Evolutionary conservation across 116 monocot genomes (phyloP).

Genomic region (Iris pallida): DNA sequence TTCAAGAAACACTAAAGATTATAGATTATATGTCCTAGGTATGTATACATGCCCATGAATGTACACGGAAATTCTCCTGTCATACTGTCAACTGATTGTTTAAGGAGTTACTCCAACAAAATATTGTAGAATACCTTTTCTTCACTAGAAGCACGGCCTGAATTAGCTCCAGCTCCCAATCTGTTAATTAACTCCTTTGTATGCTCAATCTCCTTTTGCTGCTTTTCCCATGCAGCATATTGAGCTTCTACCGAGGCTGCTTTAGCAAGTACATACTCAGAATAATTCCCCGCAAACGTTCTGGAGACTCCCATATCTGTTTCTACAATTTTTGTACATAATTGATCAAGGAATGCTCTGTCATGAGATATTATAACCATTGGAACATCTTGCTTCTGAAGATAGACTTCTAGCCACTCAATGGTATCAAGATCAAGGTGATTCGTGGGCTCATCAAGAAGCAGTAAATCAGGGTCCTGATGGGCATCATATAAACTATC

Average conservation of each 20-base stretch:
- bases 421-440: constrained; percentile 95
- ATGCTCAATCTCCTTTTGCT: constrained; percentile 93
- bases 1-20: too few species aligned
- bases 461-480: constrained; percentile 95
- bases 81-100: background rate
- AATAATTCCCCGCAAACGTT: constrained; percentile 88
- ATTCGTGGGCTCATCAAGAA: constrained; percentile 97
- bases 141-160: constrained; percentile 97
- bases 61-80: background rate
- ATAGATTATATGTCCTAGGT: too few species aligned
- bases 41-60: too few species aligned
- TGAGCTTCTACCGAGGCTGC: constrained; percentile 73
- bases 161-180: constrained; percentile 86
- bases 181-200: constrained; percentile 85
- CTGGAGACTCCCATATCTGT: constrained; percentile 94
- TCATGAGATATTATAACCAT: constrained; percentile 99
- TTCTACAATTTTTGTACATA: constrained; percentile 96
- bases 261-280: constrained; percentile 73
- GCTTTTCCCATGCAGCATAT: constrained; percentile 89
- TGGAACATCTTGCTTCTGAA: constrained; percentile 80
- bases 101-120: background rate
- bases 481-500: background rate
- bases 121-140: constrained; percentile 54
- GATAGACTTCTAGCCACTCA: constrained; percentile 94
- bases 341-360: constrained; percentile 88